Evolutionary conservation across 179 eudicot genomes (phyloP).

Genomic region (Amaranthus tricolor): DNA sequence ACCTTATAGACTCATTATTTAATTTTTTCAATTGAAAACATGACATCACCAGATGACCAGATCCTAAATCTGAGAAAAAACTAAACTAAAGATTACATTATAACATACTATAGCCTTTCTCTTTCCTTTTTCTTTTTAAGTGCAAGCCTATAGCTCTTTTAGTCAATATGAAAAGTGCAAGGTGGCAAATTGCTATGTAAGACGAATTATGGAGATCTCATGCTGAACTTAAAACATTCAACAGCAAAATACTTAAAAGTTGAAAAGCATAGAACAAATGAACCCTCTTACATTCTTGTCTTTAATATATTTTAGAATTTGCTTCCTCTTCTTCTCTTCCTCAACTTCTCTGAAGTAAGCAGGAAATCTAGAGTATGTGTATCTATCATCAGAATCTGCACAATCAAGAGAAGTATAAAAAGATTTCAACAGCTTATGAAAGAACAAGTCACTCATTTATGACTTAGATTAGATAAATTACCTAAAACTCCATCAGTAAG

Average conservation of each 20-base stretch:
- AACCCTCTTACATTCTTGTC: conserved; percentile 26
- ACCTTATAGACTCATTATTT: background rate
- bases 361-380: conserved; percentile 77
- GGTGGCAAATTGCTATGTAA: background rate
- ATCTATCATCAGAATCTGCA: conserved; percentile 61
- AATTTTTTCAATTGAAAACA: background rate
- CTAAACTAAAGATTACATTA: background rate
- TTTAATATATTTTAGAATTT: conserved; percentile 41
- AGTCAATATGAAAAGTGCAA: background rate
- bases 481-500: conserved; percentile 63
- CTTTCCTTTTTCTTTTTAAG: background rate
- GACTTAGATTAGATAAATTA: conserved; percentile 22
- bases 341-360: conserved; percentile 67
- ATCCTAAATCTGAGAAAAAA: background rate
- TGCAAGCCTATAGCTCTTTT: background rate
- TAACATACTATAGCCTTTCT: background rate
- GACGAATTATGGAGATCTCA: background rate
- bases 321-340: conserved; percentile 72
- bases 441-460: background rate
- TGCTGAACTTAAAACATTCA: background rate
- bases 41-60: background rate
- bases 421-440: background rate
- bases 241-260: background rate
- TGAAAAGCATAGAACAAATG: background rate
- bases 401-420: background rate